A percentile compares a stretch with the other conserved stretches of the same genome.
phyloP scores from a whole-genome alignment of 345 rosid species.

The Camelina neglecta region DNA sequence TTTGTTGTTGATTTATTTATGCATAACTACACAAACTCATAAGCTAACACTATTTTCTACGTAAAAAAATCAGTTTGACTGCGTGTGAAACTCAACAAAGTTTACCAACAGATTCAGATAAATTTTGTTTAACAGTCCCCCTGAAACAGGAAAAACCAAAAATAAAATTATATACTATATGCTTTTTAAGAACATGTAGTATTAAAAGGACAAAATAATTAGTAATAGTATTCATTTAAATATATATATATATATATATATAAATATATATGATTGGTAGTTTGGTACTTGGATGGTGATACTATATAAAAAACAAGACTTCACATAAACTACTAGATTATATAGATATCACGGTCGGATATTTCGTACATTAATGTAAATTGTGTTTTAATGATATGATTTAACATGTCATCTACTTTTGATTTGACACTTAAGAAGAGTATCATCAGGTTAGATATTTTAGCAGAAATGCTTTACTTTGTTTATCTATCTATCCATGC shows the following conservation, averaged over 20 bases:
- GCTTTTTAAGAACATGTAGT: not conserved
- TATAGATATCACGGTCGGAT: not conserved
- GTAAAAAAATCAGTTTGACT: not conserved
- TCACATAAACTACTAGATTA: not conserved
- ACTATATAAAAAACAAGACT: not conserved
- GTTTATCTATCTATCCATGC: not conserved
- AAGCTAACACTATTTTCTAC: not conserved
- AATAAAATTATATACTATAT: not conserved
- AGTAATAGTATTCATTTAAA: no score
- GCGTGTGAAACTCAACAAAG: slow-evolving; percentile 21
- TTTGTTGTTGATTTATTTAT: slow-evolving; percentile 1
- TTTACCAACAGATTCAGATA: not conserved
- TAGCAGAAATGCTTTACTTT: slow-evolving; percentile 13
- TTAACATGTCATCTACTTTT: slow-evolving; percentile 20
- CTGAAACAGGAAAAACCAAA: not conserved
- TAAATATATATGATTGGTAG: not conserved
- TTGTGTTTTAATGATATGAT: not conserved
- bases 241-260: no score
- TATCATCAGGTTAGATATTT: not conserved
- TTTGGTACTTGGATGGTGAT: not conserved
- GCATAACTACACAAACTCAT: not conserved
- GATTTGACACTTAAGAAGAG: slow-evolving; percentile 23
- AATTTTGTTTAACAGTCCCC: not conserved
- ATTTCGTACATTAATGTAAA: not conserved
- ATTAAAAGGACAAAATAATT: no score